Conservation (phyloP, 345 rosid species). For the Hibiscus mutabilis region DNA sequence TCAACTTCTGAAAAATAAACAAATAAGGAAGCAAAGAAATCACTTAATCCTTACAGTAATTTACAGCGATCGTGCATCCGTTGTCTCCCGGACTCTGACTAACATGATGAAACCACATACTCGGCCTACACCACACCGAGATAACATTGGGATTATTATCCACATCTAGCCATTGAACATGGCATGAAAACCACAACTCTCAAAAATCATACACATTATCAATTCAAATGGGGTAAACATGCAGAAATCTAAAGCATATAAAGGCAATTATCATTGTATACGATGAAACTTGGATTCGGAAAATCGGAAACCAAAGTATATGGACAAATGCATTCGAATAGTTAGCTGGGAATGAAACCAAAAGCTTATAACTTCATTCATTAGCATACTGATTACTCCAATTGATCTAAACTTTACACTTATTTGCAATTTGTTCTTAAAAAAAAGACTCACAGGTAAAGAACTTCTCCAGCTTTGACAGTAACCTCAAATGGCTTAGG, state of each 20-base stretch:
- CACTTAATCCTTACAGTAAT: slow-evolving; percentile 53
- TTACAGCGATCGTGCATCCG: slow-evolving; percentile 70
- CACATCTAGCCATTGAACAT: background rate
- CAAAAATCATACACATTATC: background rate
- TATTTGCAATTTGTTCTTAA: background rate
- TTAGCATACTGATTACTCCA: background rate
- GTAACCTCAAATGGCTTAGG: slow-evolving; percentile 71
- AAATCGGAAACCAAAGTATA: no score
- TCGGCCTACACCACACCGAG: slow-evolving; percentile 51
- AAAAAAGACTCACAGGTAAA: no score
- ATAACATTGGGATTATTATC: background rate
- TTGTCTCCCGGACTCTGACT: slow-evolving; percentile 63
- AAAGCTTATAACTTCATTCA: background rate
- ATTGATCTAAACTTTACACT: background rate
- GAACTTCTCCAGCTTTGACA: slow-evolving; percentile 74
- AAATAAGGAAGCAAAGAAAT: slow-evolving; percentile 1
- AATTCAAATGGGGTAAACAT: background rate
- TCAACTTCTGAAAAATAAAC: background rate
- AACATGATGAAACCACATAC: slow-evolving; percentile 99
- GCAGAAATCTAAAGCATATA: no score
- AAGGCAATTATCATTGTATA: no score
- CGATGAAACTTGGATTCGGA: no score
- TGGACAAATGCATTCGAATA: no score
- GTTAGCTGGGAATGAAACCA: background rate
- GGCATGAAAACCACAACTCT: background rate